Base-by-base conservation (phyloP, 2,329 filamentous ascomycete species). In the Xylariomycetidae sp. region DNA sequence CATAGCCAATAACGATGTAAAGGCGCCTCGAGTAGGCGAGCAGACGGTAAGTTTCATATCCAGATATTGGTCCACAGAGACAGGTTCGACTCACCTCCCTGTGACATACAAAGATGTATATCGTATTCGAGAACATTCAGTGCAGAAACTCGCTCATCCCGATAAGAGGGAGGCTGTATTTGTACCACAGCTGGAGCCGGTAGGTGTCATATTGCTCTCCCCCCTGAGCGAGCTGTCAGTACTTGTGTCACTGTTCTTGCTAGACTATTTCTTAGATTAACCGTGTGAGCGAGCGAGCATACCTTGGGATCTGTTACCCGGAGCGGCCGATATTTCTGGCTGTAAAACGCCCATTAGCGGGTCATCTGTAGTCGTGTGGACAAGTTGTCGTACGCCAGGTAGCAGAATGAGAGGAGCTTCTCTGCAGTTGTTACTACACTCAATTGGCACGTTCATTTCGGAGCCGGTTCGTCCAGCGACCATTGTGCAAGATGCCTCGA, bases 151-250 rank as follows among this genome's bases (percentile, higher is more conserved):
- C 30, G 16, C 34, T 37, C 4, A 37, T 5, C 7, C 13, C 14
- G 9, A 42, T 37, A 4, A 42, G 36, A 2, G 37, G 31, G 11
- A 40, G 5, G 13, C 37, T 42, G 15, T 42, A 37, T n/a, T 35
- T 32, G 15, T 40, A 40, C 16, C 33, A 31, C 13, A 42, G 12
- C 17, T 42, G 40, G 5, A 42, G 37, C 16, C 40, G 15, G 13
- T 36, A 36, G 27, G 27, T 36, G 5, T 4, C 14, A 16, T 5
- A 5, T 25, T 31, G 30, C n/a, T 22, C 4, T 17, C 30, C 18
- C 18, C 16, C 12, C 17, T n/a, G n/a, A n/a, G n/a, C n/a, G n/a
- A n/a, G n/a, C n/a, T n/a, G n/a, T n/a, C n/a, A n/a, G n/a, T n/a
- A n/a, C n/a, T n/a, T n/a, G n/a, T n/a, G n/a, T n/a, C n/a, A n/a